Base-by-base conservation (phyloP, 2,329 filamentous ascomycete genomes). In the Xylaria arbuscula region DNA sequence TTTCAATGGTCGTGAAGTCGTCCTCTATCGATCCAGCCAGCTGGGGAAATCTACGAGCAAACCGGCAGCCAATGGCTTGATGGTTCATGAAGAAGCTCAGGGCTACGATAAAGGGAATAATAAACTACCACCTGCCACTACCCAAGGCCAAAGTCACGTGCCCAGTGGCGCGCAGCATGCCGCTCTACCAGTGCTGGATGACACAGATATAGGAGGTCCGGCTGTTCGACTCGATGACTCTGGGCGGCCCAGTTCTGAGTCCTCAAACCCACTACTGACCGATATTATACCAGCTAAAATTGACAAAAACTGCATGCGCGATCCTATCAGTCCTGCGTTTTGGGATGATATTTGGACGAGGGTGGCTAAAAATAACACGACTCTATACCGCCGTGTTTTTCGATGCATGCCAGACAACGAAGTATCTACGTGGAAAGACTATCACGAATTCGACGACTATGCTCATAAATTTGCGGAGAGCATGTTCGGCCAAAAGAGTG, bases 361-460 rank as follows among this genome's bases (percentile, higher is more conserved):
- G 19, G 90, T 94, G 62, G 96, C 96, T 0, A 90, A 92, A 71
- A 98, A 98, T 83, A 99, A 99, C 79, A 99, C 96, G 2, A 95
- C 94, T 78, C 87, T 99, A 56, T 99, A 93, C 82, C 92, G 96
- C 38, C 89, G 92, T 69, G 95, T 99, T 9, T 99, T 99, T 83
- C 90, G 94, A 55, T 98, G 94, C 80, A 97, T 97, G 92, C 96
- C 96, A 1, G 96, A 99, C 78, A 98, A 90, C 60, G 93, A 98
- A 77, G 96, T 97, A 32, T 91, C 89, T 71, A 95, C 92, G 51
- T 99, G 96, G 96, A 90, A 92, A 72, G 92, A 97, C 71, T 99
- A 99, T 80, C 91, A 93, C 71, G 92, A 97, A 72, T 97, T 92
- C 76, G 86, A 88, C 62, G 86, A 89, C 4, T 98, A 98, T 78